phyloP scores from a whole-genome alignment of 441 rosid species.

The Metrosideros polymorpha region DNA sequence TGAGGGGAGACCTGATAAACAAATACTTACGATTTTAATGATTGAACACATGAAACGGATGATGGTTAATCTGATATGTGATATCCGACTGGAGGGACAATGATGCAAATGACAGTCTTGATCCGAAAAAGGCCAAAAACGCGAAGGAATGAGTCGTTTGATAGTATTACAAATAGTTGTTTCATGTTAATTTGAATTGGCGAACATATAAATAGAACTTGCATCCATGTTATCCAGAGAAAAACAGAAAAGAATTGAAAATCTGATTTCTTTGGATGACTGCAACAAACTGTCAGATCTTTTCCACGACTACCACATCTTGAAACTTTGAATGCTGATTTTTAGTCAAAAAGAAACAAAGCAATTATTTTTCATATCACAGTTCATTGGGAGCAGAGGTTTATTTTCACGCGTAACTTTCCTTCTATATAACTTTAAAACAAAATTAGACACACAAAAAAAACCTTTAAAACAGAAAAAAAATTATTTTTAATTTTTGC shows the following conservation, averaged over 20 bases:
- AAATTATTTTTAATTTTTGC: neutral
- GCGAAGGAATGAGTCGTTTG: too few relatives aligned
- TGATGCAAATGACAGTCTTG: neutral
- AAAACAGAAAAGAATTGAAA: neutral
- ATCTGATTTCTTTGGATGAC: neutral
- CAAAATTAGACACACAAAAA: too few relatives aligned
- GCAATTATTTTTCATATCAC: neutral
- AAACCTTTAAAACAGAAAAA: neutral
- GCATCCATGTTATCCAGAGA: neutral
- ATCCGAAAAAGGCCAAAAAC: neutral
- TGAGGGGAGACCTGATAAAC: too few relatives aligned
- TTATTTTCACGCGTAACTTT: neutral
- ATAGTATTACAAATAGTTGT: too few relatives aligned
- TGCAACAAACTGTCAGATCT: neutral
- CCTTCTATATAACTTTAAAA: neutral
- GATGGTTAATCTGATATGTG: too few relatives aligned
- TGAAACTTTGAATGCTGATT: neutral
- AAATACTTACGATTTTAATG: too few relatives aligned
- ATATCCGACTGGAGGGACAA: too few relatives aligned
- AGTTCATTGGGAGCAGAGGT: neutral
- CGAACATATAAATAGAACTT: too few relatives aligned
- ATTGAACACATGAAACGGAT: too few relatives aligned
- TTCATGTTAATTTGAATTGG: too few relatives aligned
- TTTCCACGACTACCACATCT: neutral
- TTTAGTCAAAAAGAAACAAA: neutral